These are phyloP conservation scores for Pyrus hybrid DNA, from an alignment of 331 rosid genomes.

Conservation along the genomic window DNA sequence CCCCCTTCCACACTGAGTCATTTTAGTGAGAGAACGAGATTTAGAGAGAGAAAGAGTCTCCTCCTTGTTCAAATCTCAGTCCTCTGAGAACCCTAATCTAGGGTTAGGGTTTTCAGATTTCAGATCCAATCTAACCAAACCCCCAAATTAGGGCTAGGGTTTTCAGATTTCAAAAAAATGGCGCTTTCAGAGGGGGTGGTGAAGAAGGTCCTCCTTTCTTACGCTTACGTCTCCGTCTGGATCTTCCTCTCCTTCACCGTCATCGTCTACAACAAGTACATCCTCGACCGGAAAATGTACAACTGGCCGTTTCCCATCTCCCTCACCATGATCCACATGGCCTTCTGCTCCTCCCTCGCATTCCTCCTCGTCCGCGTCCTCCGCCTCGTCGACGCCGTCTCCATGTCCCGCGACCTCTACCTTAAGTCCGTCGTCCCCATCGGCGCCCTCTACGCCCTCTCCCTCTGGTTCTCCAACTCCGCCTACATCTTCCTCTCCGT, in stretches of 20 bases:
- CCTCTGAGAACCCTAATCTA: background rate
- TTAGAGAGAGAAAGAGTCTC: background rate
- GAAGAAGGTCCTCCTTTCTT: constrained; percentile 72
- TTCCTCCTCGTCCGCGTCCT: constrained; percentile 69
- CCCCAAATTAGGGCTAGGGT: background rate
- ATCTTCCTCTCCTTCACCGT: constrained; percentile 94
- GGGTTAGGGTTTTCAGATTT: background rate
- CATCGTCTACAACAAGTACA: constrained; percentile 93
- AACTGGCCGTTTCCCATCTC: constrained; percentile 95
- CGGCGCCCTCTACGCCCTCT: constrained; percentile 84
- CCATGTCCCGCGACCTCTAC: constrained; percentile 79
- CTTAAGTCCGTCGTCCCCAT: constrained; percentile 79
- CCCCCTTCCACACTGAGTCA: background rate
- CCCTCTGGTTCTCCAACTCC: constrained; percentile 91
- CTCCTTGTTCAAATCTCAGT: background rate
- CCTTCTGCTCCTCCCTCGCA: constrained; percentile 79
- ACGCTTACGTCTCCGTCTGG: constrained; percentile 78
- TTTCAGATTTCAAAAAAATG: constrained; percentile 25
- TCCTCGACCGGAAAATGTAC: constrained; percentile 84
- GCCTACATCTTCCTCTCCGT: constrained; percentile 86
- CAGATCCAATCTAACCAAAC: background rate
- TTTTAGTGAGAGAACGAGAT: background rate
- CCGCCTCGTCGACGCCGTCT: constrained; percentile 77
- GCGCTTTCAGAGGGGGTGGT: constrained; percentile 65
- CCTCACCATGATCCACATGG: constrained; percentile 98